phyloP scores from a whole-genome alignment of 1,139 yeast species.

The Keqinozyma sinolaborantium region DNA sequence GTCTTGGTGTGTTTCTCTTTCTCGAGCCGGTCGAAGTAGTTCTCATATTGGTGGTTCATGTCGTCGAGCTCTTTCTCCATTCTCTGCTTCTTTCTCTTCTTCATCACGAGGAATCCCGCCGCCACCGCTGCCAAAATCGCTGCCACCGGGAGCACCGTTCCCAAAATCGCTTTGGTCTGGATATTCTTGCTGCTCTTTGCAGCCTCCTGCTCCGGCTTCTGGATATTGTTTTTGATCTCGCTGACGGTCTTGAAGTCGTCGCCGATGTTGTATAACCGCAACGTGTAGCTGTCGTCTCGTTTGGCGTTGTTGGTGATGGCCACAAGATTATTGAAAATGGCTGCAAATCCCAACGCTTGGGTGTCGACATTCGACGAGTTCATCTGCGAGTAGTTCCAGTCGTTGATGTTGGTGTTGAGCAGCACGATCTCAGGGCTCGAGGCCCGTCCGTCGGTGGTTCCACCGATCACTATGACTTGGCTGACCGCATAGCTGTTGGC shows the following conservation, averaged over 20 bases:
- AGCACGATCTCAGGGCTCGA: slow-evolving; percentile 22
- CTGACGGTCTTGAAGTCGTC: neutral
- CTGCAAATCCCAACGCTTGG: slow-evolving; percentile 38
- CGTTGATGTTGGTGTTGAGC: slow-evolving; percentile 21
- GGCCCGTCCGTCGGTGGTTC: slow-evolving; percentile 16
- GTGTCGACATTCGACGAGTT: slow-evolving; percentile 12
- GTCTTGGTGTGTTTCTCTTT: neutral
- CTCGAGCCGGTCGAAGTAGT: slow-evolving; percentile 14
- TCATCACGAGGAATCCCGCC: slow-evolving; percentile 14
- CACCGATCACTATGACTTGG: slow-evolving; percentile 36
- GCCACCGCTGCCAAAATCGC: slow-evolving; percentile 18
- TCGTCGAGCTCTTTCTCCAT: slow-evolving; percentile 22
- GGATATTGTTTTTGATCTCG: neutral
- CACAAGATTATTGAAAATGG: slow-evolving; percentile 41
- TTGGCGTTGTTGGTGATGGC: slow-evolving; percentile 14
- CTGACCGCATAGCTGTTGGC: slow-evolving; percentile 18
- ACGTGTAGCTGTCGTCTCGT: slow-evolving; percentile 8
- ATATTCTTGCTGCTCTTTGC: slow-evolving; percentile 6
- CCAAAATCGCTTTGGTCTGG: slow-evolving; percentile 29
- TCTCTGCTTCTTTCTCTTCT: slow-evolving; percentile 16
- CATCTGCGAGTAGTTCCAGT: slow-evolving; percentile 28
- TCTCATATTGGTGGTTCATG: slow-evolving; percentile 34
- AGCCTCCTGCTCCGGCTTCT: neutral
- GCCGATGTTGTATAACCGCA: slow-evolving; percentile 1
- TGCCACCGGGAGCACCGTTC: slow-evolving; percentile 32